Base-by-base conservation (phyloP, 1,284 basidiomycete species). In the Grifola frondosa region DNA sequence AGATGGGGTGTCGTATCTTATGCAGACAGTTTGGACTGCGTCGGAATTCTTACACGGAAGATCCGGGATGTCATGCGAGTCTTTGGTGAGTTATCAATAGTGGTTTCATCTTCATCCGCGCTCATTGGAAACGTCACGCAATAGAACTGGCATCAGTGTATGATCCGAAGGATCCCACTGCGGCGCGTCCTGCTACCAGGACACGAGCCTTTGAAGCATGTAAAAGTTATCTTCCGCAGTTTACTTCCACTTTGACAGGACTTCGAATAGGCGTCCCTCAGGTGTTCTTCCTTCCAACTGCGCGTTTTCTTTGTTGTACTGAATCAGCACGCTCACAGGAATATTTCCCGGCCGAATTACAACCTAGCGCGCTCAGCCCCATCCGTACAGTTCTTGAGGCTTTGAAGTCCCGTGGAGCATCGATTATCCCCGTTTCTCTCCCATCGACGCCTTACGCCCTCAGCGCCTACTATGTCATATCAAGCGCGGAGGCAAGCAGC, bases 401-500 rank as follows among this genome's bases (percentile, higher is more conserved):
- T 5, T 73, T 97, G 2, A 65, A 73, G 48, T 49, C 63, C 0
- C 68, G 71, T 0, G 94, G 94, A 0, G 93, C 91, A 0, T 68
- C 70, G 0, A 57, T 97, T 15, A 65, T 83, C 0, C 76, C 90
- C 0, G 81, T 98, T 1, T 85, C 85, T 7, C 71, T 98, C 15
- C 91, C 92, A 0, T 77, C 78, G 2, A 90, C 91, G 0, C 70
- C 68, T 1, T 88, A 87, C 54, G 89, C 91, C 0, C 71, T 98
- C 2, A 91, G 92, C 40, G 90, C 94, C 5, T 99, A 99, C 71
- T 99, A 99, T 60, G 89, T 97, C 10, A 76, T 98, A 16, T 91
- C 96, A 0, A 90, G 84, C 48, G 94, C 97, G 0, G 97, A 99
- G 61, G 96, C 95, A 0, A 90, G 90, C 52, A 95, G 91, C 52